phyloP scores from a whole-genome alignment of 192 early-diverging fungal species.

The Thoreauomyces humboldtii region DNA sequence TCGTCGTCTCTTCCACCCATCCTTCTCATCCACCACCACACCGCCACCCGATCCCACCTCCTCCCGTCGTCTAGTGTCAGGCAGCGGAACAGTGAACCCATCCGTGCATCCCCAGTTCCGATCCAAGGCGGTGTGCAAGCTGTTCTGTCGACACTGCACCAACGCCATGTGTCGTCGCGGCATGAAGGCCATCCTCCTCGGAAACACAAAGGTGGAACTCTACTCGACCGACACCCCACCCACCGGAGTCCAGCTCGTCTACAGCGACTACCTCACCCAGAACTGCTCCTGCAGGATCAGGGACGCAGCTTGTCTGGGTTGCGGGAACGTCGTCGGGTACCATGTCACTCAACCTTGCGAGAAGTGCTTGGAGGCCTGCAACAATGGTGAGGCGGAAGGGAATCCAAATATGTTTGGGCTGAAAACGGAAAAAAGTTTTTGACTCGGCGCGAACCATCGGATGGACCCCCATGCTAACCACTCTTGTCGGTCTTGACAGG shows the following conservation, averaged over 20 bases:
- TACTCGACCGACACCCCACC: constrained; percentile 57
- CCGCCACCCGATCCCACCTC: constrained; percentile 3
- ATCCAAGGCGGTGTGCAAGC: constrained; percentile 51
- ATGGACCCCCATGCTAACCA: neutral
- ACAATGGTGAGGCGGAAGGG: constrained; percentile 42
- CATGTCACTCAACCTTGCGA: constrained; percentile 59
- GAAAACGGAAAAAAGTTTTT: neutral
- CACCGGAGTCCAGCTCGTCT: constrained; percentile 49
- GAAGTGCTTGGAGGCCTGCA: constrained; percentile 55
- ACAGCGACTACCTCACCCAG: constrained; percentile 50
- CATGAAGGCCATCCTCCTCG: constrained; percentile 60
- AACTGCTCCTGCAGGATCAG: constrained; percentile 54
- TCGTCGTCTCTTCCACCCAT: constrained; percentile 13
- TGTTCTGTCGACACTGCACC: constrained; percentile 49
- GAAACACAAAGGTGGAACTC: constrained; percentile 56
- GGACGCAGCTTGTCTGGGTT: constrained; percentile 54
- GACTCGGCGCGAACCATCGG: no score
- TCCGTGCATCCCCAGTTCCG: constrained; percentile 56
- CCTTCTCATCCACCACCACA: constrained; percentile 20
- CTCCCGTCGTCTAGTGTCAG: neutral
- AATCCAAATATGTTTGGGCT: neutral
- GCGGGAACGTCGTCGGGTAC: constrained; percentile 60
- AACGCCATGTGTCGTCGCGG: constrained; percentile 46
- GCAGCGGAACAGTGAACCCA: constrained; percentile 36
- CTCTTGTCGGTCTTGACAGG: constrained; percentile 25